Evolutionary conservation across 2,329 filamentous ascomycete genomes (phyloP).

Genomic region (Colletotrichum cuscutae): DNA sequence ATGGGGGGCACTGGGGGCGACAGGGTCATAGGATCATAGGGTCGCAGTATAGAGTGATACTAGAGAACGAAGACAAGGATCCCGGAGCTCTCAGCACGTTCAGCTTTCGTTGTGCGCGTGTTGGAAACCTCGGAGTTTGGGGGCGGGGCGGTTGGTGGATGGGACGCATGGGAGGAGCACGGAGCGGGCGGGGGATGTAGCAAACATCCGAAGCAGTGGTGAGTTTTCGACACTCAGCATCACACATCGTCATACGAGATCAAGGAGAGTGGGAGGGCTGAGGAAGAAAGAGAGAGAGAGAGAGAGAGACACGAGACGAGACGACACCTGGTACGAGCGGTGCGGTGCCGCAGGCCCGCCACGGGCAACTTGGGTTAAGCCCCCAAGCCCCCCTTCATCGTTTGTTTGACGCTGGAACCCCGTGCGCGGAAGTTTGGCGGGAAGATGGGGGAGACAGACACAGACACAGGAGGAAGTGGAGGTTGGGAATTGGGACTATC

Average conservation of each 20-base stretch:
- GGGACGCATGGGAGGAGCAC: too few relatives aligned
- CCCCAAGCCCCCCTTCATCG: neutral
- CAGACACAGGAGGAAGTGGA: too few relatives aligned
- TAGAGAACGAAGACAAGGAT: neutral
- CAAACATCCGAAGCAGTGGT: neutral
- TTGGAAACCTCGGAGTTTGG: neutral
- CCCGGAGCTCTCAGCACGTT: neutral
- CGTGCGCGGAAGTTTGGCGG: neutral
- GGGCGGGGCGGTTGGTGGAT: too few relatives aligned
- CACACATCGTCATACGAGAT: neutral
- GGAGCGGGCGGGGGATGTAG: too few relatives aligned
- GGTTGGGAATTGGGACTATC: too few relatives aligned
- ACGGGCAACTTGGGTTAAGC: neutral
- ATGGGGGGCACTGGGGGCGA: neutral
- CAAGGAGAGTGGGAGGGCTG: neutral
- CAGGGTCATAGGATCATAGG: neutral
- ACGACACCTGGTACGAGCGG: conserved; percentile 7
- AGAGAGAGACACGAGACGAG: conserved; percentile 15
- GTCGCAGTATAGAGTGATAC: neutral
- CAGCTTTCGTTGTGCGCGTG: neutral
- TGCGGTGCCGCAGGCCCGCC: neutral
- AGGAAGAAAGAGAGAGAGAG: too few relatives aligned
- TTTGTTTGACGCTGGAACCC: conserved; percentile 18
- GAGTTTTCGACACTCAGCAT: neutral
- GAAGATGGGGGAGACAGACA: neutral